phyloP scores from a whole-genome alignment of 495 filamentous ascomycete genomes.

The Bathelium albidoporum region DNA sequence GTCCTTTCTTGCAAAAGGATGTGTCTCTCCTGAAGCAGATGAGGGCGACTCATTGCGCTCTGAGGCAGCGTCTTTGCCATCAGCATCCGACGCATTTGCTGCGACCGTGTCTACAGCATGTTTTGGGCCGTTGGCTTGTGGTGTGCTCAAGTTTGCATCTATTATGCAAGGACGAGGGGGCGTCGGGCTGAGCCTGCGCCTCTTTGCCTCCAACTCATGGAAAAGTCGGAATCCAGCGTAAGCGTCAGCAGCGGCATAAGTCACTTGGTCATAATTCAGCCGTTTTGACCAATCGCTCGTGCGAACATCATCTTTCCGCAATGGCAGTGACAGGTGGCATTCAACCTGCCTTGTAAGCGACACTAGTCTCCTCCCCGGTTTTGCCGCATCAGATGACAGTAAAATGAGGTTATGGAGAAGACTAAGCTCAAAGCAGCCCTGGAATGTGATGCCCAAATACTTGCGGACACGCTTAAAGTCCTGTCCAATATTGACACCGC shows the following conservation, averaged over 20 bases:
- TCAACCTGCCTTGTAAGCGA: constrained; percentile 25
- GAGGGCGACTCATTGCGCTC: background rate
- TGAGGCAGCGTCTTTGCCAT: background rate
- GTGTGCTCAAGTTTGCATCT: background rate
- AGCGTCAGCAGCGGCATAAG: constrained; percentile 31
- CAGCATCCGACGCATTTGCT: background rate
- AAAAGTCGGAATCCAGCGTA: constrained; percentile 31
- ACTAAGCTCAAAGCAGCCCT: constrained; percentile 29
- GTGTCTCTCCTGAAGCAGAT: background rate
- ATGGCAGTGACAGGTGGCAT: constrained; percentile 25
- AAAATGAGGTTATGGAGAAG: constrained; percentile 31
- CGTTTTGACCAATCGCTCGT: constrained; percentile 27
- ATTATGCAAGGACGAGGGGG: constrained; percentile 20
- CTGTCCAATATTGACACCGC: constrained; percentile 83
- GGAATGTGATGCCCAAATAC: constrained; percentile 21
- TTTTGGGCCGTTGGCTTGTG: background rate
- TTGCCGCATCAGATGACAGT: constrained; percentile 10
- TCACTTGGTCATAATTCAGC: constrained; percentile 22
- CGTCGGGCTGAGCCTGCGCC: constrained; percentile 24
- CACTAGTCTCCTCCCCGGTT: constrained; percentile 21
- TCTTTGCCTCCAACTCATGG: constrained; percentile 27
- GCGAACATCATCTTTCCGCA: constrained; percentile 28
- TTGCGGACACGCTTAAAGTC: constrained; percentile 36
- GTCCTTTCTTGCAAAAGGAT: background rate
- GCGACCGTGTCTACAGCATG: background rate